phyloP scores from a whole-genome alignment of 345 rosid species.

The Conringia planisiliqua region DNA sequence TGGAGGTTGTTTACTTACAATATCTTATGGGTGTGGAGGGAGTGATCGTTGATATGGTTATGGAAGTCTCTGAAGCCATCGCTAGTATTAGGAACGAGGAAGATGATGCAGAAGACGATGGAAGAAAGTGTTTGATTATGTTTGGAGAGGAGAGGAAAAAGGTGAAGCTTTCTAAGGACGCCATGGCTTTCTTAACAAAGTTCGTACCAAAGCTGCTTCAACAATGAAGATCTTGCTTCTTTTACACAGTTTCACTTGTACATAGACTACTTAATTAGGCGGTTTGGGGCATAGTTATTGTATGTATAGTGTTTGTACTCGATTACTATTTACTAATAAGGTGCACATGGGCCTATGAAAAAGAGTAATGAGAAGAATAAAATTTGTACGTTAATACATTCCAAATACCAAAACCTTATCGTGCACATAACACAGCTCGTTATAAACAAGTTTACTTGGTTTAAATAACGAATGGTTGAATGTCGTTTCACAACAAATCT shows the following conservation, averaged over 20 bases:
- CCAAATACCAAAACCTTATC: too few relatives aligned
- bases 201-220: conserved; percentile 37
- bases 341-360: too few relatives aligned
- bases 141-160: conserved; percentile 28
- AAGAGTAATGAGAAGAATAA: too few relatives aligned
- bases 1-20: conserved; percentile 59
- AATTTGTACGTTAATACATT: too few relatives aligned
- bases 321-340: too few relatives aligned
- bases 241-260: neutral
- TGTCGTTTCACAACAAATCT: too few relatives aligned
- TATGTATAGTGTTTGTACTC: neutral
- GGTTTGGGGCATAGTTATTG: neutral
- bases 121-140: neutral
- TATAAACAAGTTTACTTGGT: too few relatives aligned
- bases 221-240: conserved; percentile 5
- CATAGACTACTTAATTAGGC: neutral
- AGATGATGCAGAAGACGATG: conserved; percentile 2
- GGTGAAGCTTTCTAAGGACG: conserved; percentile 40
- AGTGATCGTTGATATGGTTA: conserved; percentile 56
- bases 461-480: too few relatives aligned
- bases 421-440: too few relatives aligned
- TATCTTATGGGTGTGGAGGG: conserved; percentile 64
- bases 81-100: conserved; percentile 21
- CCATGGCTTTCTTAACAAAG: conserved; percentile 44
- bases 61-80: conserved; percentile 51